Evolutionary conservation across 2,329 filamentous ascomycete genomes (phyloP).

Genomic region (Capronia americana): DNA sequence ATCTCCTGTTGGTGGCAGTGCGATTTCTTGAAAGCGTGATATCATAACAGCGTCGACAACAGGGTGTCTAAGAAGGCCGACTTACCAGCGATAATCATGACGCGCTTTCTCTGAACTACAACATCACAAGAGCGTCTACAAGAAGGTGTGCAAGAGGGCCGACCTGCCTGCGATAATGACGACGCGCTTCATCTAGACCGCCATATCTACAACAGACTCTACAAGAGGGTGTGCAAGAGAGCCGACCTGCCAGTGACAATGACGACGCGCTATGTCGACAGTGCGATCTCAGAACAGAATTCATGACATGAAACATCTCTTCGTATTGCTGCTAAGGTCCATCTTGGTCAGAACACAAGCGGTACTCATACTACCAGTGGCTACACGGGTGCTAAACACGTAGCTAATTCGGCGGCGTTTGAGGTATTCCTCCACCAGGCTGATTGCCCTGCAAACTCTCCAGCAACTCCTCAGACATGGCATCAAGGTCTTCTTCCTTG

Average conservation of each 20-base stretch:
- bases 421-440: conserved; percentile 15
- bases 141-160: too few relatives aligned
- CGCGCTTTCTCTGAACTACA: neutral
- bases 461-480: conserved; percentile 54
- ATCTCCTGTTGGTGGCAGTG: too few relatives aligned
- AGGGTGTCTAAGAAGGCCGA: too few relatives aligned
- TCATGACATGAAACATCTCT: neutral
- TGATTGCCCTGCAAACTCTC: conserved; percentile 49
- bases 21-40: too few relatives aligned
- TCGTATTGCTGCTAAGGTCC: neutral
- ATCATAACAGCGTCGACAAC: too few relatives aligned
- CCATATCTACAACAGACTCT: neutral
- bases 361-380: neutral
- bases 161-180: too few relatives aligned
- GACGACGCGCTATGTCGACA: neutral
- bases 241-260: neutral
- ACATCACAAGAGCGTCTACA: neutral
- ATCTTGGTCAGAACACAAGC: neutral
- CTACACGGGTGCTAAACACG: neutral
- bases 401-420: conserved; percentile 29
- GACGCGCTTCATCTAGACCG: too few relatives aligned
- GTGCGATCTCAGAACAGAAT: neutral
- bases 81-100: too few relatives aligned
- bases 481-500: conserved; percentile 55
- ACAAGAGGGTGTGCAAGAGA: neutral